Evolutionary conservation across 345 rosid genomes (phyloP), one percentile per base, ranked within the genome.

Genomic region (Citrus trifoliata): DNA sequence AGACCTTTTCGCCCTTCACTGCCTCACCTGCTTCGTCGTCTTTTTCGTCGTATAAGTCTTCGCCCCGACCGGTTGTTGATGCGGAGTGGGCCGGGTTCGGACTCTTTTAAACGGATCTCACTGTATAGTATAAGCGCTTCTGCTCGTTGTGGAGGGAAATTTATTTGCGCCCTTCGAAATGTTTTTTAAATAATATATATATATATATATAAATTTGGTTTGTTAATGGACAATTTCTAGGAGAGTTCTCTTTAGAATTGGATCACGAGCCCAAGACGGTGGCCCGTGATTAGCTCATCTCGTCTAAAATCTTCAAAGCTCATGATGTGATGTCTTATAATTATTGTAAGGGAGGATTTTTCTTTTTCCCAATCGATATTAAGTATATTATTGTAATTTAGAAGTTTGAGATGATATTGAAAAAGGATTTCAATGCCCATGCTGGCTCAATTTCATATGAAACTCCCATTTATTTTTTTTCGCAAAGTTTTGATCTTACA

Each of bases 1-100:
- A 85, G 82, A 88, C 93, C 21, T 9, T 85, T 13, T 88, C 96
- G 13, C 86, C 88, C 30, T 87, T 86, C 65, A 81, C 85, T 60
- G 87, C 83, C 10, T 91, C 95, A 0, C 90, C 94, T 1, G 80
- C 88, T 35, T 88, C 97, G 38, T 88, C 93, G 12, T 78, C 84
- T 10, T 88, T 82, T 53, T 90, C 96, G 32, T 92, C 99, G 0
- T 84, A 71, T n/a, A 82, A 80, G 79, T 86, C 87, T 8, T 91
- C 99, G 42, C 97, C 98, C 30, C 88, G 86, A n/a, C 75, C 80
- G 4, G 66, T 70, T 60, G 68, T 76, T 0, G 97, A 91, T 59
- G 84, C 90, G 2, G 93, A 92, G 21, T 92, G 96, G 97, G 94
- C 90, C 3, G 90, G 90, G 46, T 85, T 89, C 72, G 97, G 96